A percentile compares a stretch with the other conserved stretches of the same genome.
Evolutionary conservation across 495 filamentous ascomycete species (phyloP).

Genomic region (Penicillium arizonense): DNA sequence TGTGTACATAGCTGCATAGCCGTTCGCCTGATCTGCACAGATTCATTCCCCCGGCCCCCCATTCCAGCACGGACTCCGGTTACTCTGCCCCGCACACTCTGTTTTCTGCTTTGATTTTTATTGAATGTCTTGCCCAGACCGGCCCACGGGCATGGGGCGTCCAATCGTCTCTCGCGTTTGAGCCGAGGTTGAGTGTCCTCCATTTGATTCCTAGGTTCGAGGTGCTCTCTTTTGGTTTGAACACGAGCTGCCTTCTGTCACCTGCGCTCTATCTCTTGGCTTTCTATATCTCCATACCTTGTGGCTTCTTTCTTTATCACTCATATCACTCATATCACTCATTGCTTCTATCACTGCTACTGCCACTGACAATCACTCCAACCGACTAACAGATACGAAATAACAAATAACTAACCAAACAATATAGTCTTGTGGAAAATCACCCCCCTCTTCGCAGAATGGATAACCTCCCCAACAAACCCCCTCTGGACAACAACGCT

Average conservation of each 20-base stretch:
- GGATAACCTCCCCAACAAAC: slow-evolving; percentile 66
- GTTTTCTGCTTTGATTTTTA: neutral
- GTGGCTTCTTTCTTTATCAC: too few relatives aligned
- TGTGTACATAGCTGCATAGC: neutral
- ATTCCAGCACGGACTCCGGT: slow-evolving; percentile 1
- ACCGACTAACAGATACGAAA: neutral
- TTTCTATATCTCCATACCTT: too few relatives aligned
- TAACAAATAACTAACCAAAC: neutral
- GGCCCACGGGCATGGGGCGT: neutral
- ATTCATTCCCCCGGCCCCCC: neutral
- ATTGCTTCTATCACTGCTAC: neutral
- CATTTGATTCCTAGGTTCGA: neutral
- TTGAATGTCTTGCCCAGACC: slow-evolving; percentile 1
- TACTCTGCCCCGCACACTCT: neutral
- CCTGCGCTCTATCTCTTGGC: too few relatives aligned
- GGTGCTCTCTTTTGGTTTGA: neutral
- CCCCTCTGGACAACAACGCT: slow-evolving; percentile 59
- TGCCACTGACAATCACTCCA: neutral
- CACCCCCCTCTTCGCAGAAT: slow-evolving; percentile 80
- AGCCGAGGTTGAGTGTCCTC: neutral
- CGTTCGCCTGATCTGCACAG: slow-evolving; percentile 6
- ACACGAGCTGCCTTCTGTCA: neutral
- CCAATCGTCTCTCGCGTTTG: neutral
- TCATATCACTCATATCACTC: too few relatives aligned
- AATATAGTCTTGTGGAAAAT: slow-evolving; percentile 82